phyloP scores from a whole-genome alignment of 805 yeast species.

The Kuraishia ogatae region DNA sequence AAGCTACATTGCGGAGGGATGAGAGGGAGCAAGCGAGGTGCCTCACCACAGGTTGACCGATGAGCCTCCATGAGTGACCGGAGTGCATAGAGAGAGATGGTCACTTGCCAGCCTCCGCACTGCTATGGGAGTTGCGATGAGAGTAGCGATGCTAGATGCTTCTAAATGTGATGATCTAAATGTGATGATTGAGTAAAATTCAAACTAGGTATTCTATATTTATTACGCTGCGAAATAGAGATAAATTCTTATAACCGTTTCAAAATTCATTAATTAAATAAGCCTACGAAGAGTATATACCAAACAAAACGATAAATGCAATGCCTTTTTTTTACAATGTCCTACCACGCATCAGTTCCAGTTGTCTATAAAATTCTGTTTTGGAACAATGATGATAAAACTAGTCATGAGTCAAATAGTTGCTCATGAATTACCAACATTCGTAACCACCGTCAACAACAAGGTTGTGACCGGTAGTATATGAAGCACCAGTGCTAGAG shows the following conservation, averaged over 20 bases:
- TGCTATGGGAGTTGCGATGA: no score
- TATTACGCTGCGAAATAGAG: no score
- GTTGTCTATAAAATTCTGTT: not conserved
- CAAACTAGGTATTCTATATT: no score
- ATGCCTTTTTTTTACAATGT: not conserved
- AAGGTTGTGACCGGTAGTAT: conserved; percentile 79
- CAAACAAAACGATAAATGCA: not conserved
- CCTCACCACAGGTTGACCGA: not conserved
- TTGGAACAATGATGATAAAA: not conserved
- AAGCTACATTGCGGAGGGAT: no score
- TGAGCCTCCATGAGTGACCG: no score
- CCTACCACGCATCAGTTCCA: not conserved
- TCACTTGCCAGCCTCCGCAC: no score
- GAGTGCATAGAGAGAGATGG: not conserved
- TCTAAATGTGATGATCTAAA: no score
- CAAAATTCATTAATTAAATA: not conserved
- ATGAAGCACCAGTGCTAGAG: conserved; percentile 58
- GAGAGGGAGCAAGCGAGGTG: not conserved
- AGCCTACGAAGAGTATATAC: not conserved
- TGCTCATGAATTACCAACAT: conserved; percentile 46
- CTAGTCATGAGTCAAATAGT: not conserved
- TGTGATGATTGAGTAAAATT: no score
- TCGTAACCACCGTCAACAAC: conserved; percentile 85
- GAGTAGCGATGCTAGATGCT: no score
- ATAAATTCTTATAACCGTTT: not conserved